Base-by-base conservation (phyloP, 106 monocot species). In the Platanthera zijinensis region DNA sequence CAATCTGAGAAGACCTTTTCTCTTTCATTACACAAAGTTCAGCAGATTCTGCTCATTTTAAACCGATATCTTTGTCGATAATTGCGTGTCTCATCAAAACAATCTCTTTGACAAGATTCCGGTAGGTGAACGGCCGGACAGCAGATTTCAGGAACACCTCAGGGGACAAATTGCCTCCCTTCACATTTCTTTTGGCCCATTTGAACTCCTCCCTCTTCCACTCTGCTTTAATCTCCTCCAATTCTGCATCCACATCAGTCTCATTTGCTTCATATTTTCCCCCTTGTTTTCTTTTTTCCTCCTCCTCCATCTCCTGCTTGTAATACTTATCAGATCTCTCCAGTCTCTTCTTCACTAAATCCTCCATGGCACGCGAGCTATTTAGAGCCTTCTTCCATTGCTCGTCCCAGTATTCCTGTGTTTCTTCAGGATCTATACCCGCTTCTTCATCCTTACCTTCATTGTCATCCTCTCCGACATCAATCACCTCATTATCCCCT, bases 81-180 rank as follows among this genome's bases (percentile, higher is more conserved):
- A 99, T 86, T 10, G 86, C 89, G 78, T 99, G 97, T 69, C 97
- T 87, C 80, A 89, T 80, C 47, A 99, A 74, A 63, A 94, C 97
- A 75, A 99, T 94, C 39, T 99, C 97, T 77, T 99, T 99, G 0
- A 99, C 97, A 50, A 99, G 88, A 87, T 94, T 99, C 52, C 94
- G 73, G 72, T 94, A 94, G 2, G 91, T 92, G 79, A 99, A 99
- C 14, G 94, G 94, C 62, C 94, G 81, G 51, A 99, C 97, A 0
- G 94, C 89, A 5, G 90, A 91, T 47, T 92, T 84, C 76, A 99
- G 49, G 77, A 92, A 92, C 72, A 84, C 57, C 77, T 87, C 86
- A 2, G 94, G 88, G 10, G 87, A 84, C 52, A 88, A 66, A 75
- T 79, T 89, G 50, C 85, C 76, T 83, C 75, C 82, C 76, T 77